Percentiles rank a stretch among this genome's conserved stretches.
Conservation (phyloP, 495 filamentous ascomycete species). For the Aspergillus egyptiacus region DNA sequence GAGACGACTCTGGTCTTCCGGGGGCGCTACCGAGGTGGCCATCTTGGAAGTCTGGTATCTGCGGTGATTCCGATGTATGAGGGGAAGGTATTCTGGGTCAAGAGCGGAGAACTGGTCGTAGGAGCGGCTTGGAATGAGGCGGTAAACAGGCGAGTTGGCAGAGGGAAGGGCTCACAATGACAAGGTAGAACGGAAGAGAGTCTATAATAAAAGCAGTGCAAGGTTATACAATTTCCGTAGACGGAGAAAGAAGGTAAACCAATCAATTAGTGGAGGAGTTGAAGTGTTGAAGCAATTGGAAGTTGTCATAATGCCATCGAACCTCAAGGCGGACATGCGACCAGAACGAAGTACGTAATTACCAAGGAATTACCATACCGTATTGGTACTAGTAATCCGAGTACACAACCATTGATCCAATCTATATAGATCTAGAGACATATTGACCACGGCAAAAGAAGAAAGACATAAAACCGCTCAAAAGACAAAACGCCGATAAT, state of each 20-base stretch:
- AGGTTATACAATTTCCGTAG: constrained; percentile 13
- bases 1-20: constrained; percentile 88
- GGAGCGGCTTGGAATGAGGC: constrained; percentile 22
- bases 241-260: constrained; percentile 1
- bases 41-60: constrained; percentile 30
- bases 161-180: constrained; percentile 7
- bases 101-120: constrained; percentile 1
- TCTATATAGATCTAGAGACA: neutral
- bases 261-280: neutral
- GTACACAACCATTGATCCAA: neutral
- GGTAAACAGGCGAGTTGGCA: constrained; percentile 23
- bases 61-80: constrained; percentile 14
- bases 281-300: neutral
- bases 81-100: constrained; percentile 13
- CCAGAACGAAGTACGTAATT: constrained; percentile 1
- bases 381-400: neutral
- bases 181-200: neutral
- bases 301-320: neutral
- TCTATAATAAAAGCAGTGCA: constrained; percentile 1
- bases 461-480: neutral
- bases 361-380: neutral
- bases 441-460: neutral
- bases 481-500: neutral
- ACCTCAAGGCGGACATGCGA: constrained; percentile 10
- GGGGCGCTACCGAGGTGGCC: constrained; percentile 57